Evolutionary conservation across 441 rosid genomes (phyloP), one percentile per base, ranked within the genome.

Genomic region (Arabidopsis hybrid): DNA sequence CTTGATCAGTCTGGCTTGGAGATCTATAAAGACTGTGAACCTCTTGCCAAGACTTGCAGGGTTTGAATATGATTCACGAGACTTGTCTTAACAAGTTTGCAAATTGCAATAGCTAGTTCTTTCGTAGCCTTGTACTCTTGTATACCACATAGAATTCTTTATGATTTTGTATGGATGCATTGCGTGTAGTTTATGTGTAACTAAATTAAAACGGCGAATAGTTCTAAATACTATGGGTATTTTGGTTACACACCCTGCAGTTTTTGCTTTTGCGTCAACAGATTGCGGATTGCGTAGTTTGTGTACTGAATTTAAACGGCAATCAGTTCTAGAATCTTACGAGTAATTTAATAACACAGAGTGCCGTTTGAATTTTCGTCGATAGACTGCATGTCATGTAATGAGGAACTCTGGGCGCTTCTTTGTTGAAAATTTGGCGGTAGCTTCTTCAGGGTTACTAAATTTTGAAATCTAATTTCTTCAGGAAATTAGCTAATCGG

Each of bases 21-120:
- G 79, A 82, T 92, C 60, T 95, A 95, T 56, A 70, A 89, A 42
- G 96, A 89, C 75, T 95, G 99, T 68, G 91, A 89, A 77, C 77
- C 80, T 76, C 89, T 83, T 46, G 84, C 97, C 57, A 84, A 81
- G 70, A 81, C 84, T 42, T 95, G 97, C 71, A 84, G 71, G 12
- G 97, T 94, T 59, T 87, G 80, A 86, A 9, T 56, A 8, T 34
- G 12, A 67, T 47, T 49, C 43, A 32, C 38, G 11, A 56, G 12
- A 29, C 34, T 14, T 11, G 64, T 39, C 35, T 31, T n/a, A 29
- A 58, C 61, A 50, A 47, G n/a, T 66, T 21, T 21, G 26, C 26
- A 21, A 21, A 21, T 65, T 46, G 43, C 32, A 42, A 42, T 58
- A 75, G 73, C 42, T 74, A 36, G 69, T 45, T 60, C 47, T 69